Evolutionary conservation across 2,329 filamentous ascomycete genomes (phyloP).

Genomic region (Dryadomyces sulphureus): DNA sequence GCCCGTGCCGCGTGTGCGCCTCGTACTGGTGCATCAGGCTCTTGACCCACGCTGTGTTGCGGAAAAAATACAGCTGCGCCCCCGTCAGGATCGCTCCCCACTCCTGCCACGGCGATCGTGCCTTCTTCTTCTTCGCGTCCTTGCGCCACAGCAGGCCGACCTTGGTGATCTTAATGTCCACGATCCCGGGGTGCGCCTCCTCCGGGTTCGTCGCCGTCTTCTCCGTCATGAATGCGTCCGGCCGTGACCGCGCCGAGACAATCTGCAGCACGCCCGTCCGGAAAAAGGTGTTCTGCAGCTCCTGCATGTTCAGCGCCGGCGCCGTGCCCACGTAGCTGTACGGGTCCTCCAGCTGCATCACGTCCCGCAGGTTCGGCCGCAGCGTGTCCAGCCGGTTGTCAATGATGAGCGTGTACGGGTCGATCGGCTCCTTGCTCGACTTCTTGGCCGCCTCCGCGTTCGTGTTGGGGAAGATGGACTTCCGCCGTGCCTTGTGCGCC

Average conservation of each 20-base stretch:
- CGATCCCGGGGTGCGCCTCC: conserved; percentile 79
- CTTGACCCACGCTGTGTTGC: conserved; percentile 86
- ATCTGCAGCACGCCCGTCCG: conserved; percentile 89
- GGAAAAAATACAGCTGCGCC: conserved; percentile 95
- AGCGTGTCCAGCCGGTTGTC: conserved; percentile 75
- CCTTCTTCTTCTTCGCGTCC: conserved; percentile 83
- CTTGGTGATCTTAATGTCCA: conserved; percentile 95
- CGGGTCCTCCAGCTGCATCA: conserved; percentile 81
- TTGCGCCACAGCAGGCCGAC: conserved; percentile 93
- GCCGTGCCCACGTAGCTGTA: conserved; percentile 77
- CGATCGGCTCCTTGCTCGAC: conserved; percentile 67
- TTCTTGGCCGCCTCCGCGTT: conserved; percentile 50
- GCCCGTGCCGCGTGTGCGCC: conserved; percentile 60
- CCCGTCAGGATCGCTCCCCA: conserved; percentile 95
- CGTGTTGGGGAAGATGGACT: conserved; percentile 50
- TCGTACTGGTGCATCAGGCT: conserved; percentile 81
- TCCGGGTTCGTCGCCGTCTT: conserved; percentile 71
- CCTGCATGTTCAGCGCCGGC: conserved; percentile 60
- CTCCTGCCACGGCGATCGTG: conserved; percentile 93
- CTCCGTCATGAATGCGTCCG: conserved; percentile 88
- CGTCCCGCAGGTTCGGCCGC: conserved; percentile 76
- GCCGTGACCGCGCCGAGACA: conserved; percentile 80
- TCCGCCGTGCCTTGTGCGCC: conserved; percentile 56
- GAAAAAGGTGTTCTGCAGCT: conserved; percentile 78
- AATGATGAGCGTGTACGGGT: conserved; percentile 88